Evolutionary conservation across 805 yeast genomes (phyloP), one percentile per base, ranked within the genome.

Genomic region (Lipomyces mesembrius): DNA sequence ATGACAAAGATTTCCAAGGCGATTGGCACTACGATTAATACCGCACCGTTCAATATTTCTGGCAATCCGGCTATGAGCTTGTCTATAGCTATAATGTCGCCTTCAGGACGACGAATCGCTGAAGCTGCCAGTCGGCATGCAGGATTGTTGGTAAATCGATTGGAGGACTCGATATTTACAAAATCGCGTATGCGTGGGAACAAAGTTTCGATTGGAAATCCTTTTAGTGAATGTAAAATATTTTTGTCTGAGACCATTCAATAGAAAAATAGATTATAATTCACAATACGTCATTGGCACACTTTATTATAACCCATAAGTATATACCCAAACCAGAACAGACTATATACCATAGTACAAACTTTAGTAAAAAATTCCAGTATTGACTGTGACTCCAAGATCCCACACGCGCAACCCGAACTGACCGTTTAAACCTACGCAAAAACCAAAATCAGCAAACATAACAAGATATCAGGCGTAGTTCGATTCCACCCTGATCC

Each of bases 121-220:
- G 61, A 77, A 74, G 57, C 74, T 79, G 56, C 82, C 82, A 14
- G 79, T 77, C 17, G 79, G 80, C 22, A 63, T 79, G 63, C 81
- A 79, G 67, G 67, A 71, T 79, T 1, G 73, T 79, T 32, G 80
- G 79, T 20, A 75, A 72, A 66, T 74, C 76, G 65, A 79, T 73
- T 61, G 80, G 75, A 62, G 81, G 79, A 63, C 52, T 65, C 25
- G 71, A 74, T 1, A 67, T 79, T 9, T 78, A 76, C 63, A 71
- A 75, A 43, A 80, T 77, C 27, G 81, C 81, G 6, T 77, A 72
- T 68, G 81, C 78, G 6, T 79, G 79, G 76, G 82, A 79, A 65
- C 71, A 73, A 59, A 70, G 72, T 17, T 75, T 71, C 64, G 74
- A 77, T 59, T 72, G 74, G 74, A 69, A 69, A 32, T 39, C 59